Conservation (phyloP, 129 eudicot species). For the carrot (Daucus carota) region DH1_v3.0 NC_030385.2:40061501-40062000, state of each 20-base stretch:
- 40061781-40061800: too few species aligned
- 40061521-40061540: not conserved
- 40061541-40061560: too few species aligned
- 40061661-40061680: not conserved
- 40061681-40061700: not conserved
- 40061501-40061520: not conserved
- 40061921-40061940: conserved; percentile 48
- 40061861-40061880: conserved; percentile 11
- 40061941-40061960: conserved; percentile 79
- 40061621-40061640: not conserved
- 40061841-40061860: not conserved
- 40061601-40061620: not conserved
- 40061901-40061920: conserved; percentile 59
- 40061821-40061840: too few species aligned
- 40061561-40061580: not conserved
- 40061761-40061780: too few species aligned
- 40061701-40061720: too few species aligned
- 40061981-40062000: conserved; percentile 72
- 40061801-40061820: too few species aligned
- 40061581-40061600: not conserved
- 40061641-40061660: not conserved
- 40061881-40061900: conserved; percentile 70
- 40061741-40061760: too few species aligned
- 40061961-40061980: conserved; percentile 59
- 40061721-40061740: too few species aligned